These are phyloP conservation scores for Skeletonema potamos DNA, from an alignment of 108 stramenopile species.

Conservation along the genomic window DNA sequence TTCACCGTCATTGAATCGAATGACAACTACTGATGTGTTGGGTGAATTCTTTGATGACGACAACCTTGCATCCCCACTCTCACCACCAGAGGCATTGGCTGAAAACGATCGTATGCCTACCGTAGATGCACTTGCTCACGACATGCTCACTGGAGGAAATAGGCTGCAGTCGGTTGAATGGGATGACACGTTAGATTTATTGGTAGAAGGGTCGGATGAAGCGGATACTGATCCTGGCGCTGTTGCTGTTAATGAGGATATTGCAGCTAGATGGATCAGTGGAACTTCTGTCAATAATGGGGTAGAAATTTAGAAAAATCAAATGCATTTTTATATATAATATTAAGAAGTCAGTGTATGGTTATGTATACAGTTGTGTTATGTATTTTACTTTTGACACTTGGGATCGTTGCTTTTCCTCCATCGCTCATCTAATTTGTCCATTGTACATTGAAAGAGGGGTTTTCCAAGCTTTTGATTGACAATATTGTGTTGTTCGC, in stretches of 20 bases:
- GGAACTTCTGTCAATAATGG: constrained; percentile 1
- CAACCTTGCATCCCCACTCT: constrained; percentile 45
- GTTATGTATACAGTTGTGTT: not conserved
- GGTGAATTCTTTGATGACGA: constrained; percentile 22
- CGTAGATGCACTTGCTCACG: constrained; percentile 59
- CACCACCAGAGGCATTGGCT: constrained; percentile 41
- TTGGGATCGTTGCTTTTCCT: constrained; percentile 67
- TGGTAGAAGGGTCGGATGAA: constrained; percentile 15
- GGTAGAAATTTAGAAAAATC: not conserved
- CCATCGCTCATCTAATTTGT: constrained; percentile 85
- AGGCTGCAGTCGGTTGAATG: constrained; percentile 10
- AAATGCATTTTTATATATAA: not conserved
- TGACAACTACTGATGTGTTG: constrained; percentile 37
- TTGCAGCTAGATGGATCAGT: constrained; percentile 45
- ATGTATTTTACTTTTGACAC: constrained; percentile 34
- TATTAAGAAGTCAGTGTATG: not conserved
- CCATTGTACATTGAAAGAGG: constrained; percentile 67
- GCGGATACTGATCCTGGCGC: not conserved
- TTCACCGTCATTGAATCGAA: constrained; percentile 16
- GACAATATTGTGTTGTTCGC: constrained; percentile 85
- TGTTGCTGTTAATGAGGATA: constrained; percentile 33
- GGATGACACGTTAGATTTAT: constrained; percentile 34
- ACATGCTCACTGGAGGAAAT: constrained; percentile 43
- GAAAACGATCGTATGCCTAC: constrained; percentile 41
- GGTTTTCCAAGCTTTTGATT: constrained; percentile 84